A percentile compares a stretch with the other conserved stretches of the same genome.
These are phyloP conservation scores for Casuarina glauca DNA, from an alignment of 306 rosid genomes.

Conservation along the genomic window DNA sequence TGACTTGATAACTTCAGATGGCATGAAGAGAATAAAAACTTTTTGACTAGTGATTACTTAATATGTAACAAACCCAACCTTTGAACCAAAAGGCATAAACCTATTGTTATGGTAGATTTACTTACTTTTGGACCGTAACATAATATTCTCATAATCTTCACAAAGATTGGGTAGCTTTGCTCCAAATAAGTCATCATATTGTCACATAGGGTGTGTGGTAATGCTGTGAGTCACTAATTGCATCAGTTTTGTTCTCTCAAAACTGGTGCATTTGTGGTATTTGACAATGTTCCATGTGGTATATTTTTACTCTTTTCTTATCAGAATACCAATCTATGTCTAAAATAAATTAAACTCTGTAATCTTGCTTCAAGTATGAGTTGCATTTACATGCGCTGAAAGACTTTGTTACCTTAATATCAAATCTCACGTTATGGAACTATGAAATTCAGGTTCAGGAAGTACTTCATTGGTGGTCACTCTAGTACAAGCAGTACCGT, in stretches of 20 bases:
- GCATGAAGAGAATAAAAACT: background rate
- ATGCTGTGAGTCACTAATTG: background rate
- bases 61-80: background rate
- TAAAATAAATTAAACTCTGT: background rate
- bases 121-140: too few relatives aligned
- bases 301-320: too few relatives aligned
- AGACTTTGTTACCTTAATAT: background rate
- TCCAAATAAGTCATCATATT: background rate
- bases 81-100: too few relatives aligned
- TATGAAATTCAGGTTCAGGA: background rate
- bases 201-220: background rate
- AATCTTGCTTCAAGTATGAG: background rate
- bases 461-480: background rate
- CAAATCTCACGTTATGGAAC: background rate
- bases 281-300: too few relatives aligned
- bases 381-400: background rate
- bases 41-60: background rate
- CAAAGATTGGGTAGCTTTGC: background rate
- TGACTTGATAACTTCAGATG: background rate
- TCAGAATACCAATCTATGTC: background rate
- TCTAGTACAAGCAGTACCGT: background rate
- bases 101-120: too few relatives aligned
- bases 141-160: background rate
- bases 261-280: background rate
- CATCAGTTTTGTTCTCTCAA: background rate